Evolutionary conservation across 139 green algal genomes (phyloP).

Genomic region (Coccomyxa sp.): DNA sequence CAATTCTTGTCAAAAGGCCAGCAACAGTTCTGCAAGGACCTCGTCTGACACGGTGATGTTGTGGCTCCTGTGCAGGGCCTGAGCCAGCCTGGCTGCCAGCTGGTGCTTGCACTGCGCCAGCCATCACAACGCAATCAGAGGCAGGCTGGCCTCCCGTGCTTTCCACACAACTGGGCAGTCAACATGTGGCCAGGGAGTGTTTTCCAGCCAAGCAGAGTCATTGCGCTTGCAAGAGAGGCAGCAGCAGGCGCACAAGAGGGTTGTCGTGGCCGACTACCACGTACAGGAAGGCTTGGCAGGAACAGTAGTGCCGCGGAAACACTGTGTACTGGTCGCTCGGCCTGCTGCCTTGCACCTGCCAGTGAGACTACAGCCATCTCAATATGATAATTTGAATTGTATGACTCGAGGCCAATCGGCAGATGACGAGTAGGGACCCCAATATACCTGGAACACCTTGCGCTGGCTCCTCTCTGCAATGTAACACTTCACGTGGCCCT

Average conservation of each 20-base stretch:
- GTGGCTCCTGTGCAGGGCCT: constrained; percentile 20
- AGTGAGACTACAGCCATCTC: background rate
- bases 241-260: background rate
- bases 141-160: no score
- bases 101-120: constrained; percentile 84
- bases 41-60: constrained; percentile 29
- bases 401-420: no score
- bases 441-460: constrained; percentile 55
- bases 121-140: no score
- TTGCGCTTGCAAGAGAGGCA: no score
- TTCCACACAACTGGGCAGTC: no score
- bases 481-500: constrained; percentile 53
- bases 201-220: background rate
- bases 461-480: constrained; percentile 43
- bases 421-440: no score
- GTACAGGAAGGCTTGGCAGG: constrained; percentile 79
- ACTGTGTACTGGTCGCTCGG: constrained; percentile 57
- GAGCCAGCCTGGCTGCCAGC: constrained; percentile 64
- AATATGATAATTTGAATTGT: background rate
- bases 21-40: background rate
- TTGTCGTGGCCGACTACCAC: constrained; percentile 55
- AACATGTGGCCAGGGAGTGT: no score
- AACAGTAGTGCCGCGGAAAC: constrained; percentile 74
- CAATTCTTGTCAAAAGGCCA: background rate
- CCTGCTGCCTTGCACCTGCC: constrained; percentile 50